Evolutionary conservation across 768 basidiomycete genomes (phyloP), one percentile per base, ranked within the genome.

Genomic region (Favolaschia claudopus): DNA sequence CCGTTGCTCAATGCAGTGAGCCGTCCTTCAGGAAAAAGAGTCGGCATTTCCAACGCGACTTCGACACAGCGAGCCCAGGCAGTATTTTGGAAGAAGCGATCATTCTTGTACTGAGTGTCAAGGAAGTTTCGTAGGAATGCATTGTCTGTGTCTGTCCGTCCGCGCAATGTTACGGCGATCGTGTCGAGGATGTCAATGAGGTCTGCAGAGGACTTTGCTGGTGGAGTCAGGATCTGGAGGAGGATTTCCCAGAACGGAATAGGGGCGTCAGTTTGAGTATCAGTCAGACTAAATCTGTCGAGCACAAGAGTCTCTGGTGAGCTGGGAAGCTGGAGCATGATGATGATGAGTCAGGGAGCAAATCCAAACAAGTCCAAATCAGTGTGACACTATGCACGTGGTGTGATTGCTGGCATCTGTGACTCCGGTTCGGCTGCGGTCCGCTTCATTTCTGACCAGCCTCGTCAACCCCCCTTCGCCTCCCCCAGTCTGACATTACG

Each of bases 261-360:
- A 22, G 48, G 57, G 3, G 7, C 62, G 3, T 59, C 58, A 1
- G 37, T 29, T 24, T 59, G 43, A 0, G n/a, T 13, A 28, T 55
- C 62, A 10, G 46, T 38, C 14, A 63, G 46, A 33, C 62, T 59
- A 38, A 59, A 58, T 32, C 62, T 46, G 38, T 63, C 62, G 34
- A 38, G 0, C 7, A 9, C 20, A 24, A 59, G 45, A 10, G 19
- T 46, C 7, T 38, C 32, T 1, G 57, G 28, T 5, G 57, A 63
- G 52, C 56, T 58, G 33, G 62, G 62, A 5, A 63, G 53, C 1
- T 28, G 5, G 19, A 63, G 39, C 27, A n/a, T 29, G 48, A 19
- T 8, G 17, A 42, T 42, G 39, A 22, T n/a, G 34, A n/a, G 34
- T n/a, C 34, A 36, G 12, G 34, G n/a, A 36, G 34, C 12, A 36